These are phyloP conservation scores for Buxus sempervirens DNA, from an alignment of 164 flowering plant genomes.

Conservation along the genomic window DNA sequence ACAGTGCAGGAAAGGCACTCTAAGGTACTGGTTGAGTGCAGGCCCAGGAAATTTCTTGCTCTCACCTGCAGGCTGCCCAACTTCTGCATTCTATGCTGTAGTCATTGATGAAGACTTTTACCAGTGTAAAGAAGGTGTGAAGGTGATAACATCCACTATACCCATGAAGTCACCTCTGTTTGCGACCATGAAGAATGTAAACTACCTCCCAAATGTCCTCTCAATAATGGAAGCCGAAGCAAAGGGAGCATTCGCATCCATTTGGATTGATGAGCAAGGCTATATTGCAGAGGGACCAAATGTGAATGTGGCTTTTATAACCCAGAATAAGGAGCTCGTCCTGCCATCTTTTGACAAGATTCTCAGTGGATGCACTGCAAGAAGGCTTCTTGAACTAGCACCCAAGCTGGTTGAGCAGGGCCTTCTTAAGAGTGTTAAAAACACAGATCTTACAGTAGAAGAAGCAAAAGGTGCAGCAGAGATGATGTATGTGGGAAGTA, in stretches of 20 bases:
- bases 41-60: constrained; percentile 91
- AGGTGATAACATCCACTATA: constrained; percentile 64
- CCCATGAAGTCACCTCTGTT: constrained; percentile 78
- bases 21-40: constrained; percentile 82
- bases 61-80: constrained; percentile 64
- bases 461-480: constrained; percentile 70
- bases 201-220: constrained; percentile 85
- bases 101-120: constrained; percentile 56
- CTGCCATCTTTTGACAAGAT: constrained; percentile 77
- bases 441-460: constrained; percentile 46
- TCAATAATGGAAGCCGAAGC: constrained; percentile 83
- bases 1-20: constrained; percentile 60
- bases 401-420: constrained; percentile 69
- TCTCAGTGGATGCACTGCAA: constrained; percentile 78
- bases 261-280: constrained; percentile 86
- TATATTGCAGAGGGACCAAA: constrained; percentile 89
- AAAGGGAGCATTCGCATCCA: constrained; percentile 67
- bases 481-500: constrained; percentile 86
- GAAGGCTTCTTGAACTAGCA: constrained; percentile 70
- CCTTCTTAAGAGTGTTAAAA: constrained; percentile 43
- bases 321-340: constrained; percentile 61
- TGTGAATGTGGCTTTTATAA: constrained; percentile 79
- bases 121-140: constrained; percentile 74
- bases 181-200: constrained; percentile 85
- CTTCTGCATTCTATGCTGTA: constrained; percentile 80